Conservation (phyloP, 768 basidiomycete genomes). For the Tylopilus sp. region DNA sequence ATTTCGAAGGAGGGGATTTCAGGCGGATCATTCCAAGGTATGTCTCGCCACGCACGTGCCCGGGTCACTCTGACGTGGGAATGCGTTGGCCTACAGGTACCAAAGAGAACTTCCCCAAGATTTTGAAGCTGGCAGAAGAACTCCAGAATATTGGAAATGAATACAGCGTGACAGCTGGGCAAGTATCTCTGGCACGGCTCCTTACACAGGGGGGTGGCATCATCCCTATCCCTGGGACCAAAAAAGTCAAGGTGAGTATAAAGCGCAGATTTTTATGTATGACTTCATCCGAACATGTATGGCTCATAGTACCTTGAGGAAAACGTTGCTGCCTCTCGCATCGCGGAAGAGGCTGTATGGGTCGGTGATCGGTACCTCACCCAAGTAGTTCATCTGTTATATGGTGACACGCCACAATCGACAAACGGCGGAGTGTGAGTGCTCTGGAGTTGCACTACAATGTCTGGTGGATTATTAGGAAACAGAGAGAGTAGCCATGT, state of each 20-base stretch:
- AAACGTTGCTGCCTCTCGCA: slow-evolving; percentile 35
- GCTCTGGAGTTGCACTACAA: not conserved
- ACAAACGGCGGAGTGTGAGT: not conserved
- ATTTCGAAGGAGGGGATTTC: slow-evolving; percentile 28
- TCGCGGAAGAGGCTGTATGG: slow-evolving; percentile 31
- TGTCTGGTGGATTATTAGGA: not conserved
- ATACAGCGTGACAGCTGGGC: slow-evolving; percentile 35
- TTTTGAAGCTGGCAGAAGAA: slow-evolving; percentile 34
- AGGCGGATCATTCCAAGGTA: slow-evolving; percentile 22
- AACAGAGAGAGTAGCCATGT: too few species aligned
- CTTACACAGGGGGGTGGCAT: slow-evolving; percentile 37
- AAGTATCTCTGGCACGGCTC: slow-evolving; percentile 40
- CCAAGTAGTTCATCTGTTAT: slow-evolving; percentile 2
- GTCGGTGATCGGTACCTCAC: slow-evolving; percentile 28
- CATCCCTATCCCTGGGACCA: slow-evolving; percentile 40
- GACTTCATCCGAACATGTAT: not conserved
- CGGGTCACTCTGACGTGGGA: too few species aligned
- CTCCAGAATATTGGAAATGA: slow-evolving; percentile 32
- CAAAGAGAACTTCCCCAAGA: too few species aligned
- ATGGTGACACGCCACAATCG: slow-evolving; percentile 24
- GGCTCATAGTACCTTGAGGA: slow-evolving; percentile 44
- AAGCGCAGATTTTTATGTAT: not conserved
- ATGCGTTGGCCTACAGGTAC: slow-evolving; percentile 17
- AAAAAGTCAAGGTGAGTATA: slow-evolving; percentile 29
- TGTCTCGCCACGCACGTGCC: slow-evolving; percentile 21